Base-by-base conservation (phyloP, 768 basidiomycete species). In the Suillus decipiens region DNA sequence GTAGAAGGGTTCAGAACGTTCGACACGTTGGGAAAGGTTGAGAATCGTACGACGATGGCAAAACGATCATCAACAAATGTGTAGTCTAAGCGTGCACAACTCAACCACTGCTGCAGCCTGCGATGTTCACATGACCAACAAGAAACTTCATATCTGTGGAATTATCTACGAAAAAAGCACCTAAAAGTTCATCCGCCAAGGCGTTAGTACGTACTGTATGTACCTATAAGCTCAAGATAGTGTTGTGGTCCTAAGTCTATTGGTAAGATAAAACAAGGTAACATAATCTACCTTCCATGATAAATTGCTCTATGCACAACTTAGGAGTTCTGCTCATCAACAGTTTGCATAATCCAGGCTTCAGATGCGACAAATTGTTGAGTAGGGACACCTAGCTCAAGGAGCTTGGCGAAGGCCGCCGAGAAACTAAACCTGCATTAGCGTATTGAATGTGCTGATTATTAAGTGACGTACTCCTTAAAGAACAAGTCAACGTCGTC, bases 311-410 rank as follows among this genome's bases (percentile, higher is more conserved):
- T 6, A 60, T 43, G 34, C 24, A 48, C 39, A 31, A 28, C 15
- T 63, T 47, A 64, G 33, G 63, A 51, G 15, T 36, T 63, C 61
- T 64, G 63, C 0, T 64, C 63, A 1, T 64, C 63, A 34, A 64
- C 41, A n/a, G 63, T 64, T 45, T 64, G 51, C 84, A 97, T 73
- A 66, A 77, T 75, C 94, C 93, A 96, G 15, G 88, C 86, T 70
- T 95, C 91, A 28, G 85, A 71, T 36, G 84, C 65, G 56, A 81
- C 85, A 71, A 89, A 93, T 76, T 99, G 96, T 63, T 84, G 73
- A 15, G 81, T 76, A 50, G 96, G 96, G 10, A 99, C 94, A 68
- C 96, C 96, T 60, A 98, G 90, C 79, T 99, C 96, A 67, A 99
- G 87, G 54, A 99, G 86, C 66, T 84, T 88, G 48, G 86, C 71